Conservation (phyloP, 306 rosid species). For the Lablab purpureus region DNA sequence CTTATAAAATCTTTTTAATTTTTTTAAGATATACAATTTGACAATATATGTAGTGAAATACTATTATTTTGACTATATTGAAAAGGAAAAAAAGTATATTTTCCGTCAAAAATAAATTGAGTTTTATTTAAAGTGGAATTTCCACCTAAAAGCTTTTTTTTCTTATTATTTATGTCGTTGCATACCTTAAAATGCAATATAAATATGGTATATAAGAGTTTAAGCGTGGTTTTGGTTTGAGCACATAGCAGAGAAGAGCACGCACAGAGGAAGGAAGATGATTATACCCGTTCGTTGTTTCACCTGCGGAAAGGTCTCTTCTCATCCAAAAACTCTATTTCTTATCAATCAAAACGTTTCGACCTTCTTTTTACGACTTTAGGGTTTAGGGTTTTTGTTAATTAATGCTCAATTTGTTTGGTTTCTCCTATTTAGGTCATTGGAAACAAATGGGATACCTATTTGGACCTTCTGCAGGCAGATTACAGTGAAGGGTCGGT, state of each 20-base stretch:
- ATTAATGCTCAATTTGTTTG: background rate
- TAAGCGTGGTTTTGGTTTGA: background rate
- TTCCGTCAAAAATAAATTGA: no score
- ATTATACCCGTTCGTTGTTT: constrained; percentile 90
- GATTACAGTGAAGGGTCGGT: constrained; percentile 89
- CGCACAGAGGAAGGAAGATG: constrained; percentile 51
- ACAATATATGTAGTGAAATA: background rate
- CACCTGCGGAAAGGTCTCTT: constrained; percentile 83
- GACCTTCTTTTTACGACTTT: background rate
- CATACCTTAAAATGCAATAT: background rate
- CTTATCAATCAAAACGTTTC: background rate
- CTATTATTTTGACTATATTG: no score
- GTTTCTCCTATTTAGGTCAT: constrained; percentile 65
- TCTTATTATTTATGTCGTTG: no score
- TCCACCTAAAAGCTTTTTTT: no score
- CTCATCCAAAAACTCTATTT: background rate
- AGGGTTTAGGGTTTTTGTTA: constrained; percentile 42
- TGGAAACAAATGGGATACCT: constrained; percentile 94
- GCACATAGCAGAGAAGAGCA: background rate
- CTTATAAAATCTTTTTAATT: background rate
- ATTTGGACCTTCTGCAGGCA: constrained; percentile 87
- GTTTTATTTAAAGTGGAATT: no score
- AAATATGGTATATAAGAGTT: background rate
- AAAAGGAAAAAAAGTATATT: no score
- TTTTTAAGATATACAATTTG: background rate